Evolutionary conservation across 306 rosid genomes (phyloP), one percentile per base, ranked within the genome.

Genomic region (Phaseolus lunatus): DNA sequence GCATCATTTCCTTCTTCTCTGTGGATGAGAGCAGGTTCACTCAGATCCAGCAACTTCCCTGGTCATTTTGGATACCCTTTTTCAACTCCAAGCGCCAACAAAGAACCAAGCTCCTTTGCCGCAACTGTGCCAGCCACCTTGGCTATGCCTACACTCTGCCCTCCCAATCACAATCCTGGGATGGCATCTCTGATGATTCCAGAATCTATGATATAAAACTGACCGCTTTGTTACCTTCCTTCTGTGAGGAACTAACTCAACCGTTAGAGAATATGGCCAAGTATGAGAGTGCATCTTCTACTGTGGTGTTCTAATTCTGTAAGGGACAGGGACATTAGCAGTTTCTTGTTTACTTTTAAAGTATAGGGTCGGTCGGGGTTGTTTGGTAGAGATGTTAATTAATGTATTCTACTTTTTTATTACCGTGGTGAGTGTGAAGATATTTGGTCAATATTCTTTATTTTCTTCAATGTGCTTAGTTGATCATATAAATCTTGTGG

Each of bases 71-170:
- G 66, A 53, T 77, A 54, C 78, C 75, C 23, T 45, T 82, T 48
- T 72, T 77, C 82, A 82, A 37, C 23, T 57, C 81, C 57, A 77
- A 67, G 12, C 66, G 73, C 45, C 73, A n/a, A 45, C 73, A n/a
- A 45, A 44, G 78, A 64, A 64, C 85, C 22, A 82, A 82, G 52
- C 79, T 82, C 16, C 79, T 77, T 43, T 82, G 85, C n/a, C 85
- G 82, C 18, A n/a, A 7, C 56, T 82, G 85, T 19, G 47, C 70
- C 16, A 41, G 8, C 37, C 75, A 77, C 19, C 12, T 77, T 33
- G 85, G 85, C 33, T 72, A 35, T 56, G 75, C 82, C 33, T 70
- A 68, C 57, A 64, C 50, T 47, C 33, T 77, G 24, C 72, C 75
- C 52, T 63, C 81, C 53, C 62, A 76, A 19, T 82, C 82, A 0